These are phyloP conservation scores for Arthroderma sp. DNA, from an alignment of 2,329 filamentous ascomycete species.

Conservation along the genomic window DNA sequence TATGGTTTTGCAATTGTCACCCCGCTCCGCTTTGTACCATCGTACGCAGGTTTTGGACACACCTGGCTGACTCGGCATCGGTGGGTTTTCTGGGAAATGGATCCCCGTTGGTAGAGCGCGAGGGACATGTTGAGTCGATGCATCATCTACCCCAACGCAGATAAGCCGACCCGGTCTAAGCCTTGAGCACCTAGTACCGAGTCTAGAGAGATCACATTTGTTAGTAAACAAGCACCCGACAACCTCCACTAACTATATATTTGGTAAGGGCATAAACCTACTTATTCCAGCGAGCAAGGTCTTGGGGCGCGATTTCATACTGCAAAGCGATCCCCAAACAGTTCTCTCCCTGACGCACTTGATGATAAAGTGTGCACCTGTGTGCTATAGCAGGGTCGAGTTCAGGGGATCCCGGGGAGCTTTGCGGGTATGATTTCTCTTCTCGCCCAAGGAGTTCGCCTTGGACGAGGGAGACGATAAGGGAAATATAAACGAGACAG, in stretches of 20 bases:
- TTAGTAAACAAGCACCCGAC: background rate
- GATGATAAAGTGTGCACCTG: background rate
- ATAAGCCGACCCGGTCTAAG: background rate
- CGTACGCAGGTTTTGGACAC: background rate
- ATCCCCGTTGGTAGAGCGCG: background rate
- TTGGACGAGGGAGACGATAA: background rate
- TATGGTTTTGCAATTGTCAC: conserved; percentile 4
- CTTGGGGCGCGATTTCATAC: background rate
- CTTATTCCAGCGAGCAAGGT: background rate
- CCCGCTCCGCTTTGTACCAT: background rate
- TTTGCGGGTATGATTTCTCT: background rate
- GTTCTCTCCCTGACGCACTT: background rate
- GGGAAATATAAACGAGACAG: background rate
- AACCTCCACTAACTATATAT: background rate
- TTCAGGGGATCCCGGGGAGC: background rate
- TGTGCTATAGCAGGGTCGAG: background rate
- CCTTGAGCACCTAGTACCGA: background rate
- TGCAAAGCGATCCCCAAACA: background rate
- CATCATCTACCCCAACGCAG: background rate
- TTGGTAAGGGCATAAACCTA: background rate
- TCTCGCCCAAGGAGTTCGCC: background rate
- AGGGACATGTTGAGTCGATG: background rate
- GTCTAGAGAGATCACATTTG: background rate
- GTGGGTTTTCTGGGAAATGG: background rate
- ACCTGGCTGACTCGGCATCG: background rate